Evolutionary conservation across 164 flowering plant genomes (phyloP).

Genomic region (Stephania cephalantha): DNA sequence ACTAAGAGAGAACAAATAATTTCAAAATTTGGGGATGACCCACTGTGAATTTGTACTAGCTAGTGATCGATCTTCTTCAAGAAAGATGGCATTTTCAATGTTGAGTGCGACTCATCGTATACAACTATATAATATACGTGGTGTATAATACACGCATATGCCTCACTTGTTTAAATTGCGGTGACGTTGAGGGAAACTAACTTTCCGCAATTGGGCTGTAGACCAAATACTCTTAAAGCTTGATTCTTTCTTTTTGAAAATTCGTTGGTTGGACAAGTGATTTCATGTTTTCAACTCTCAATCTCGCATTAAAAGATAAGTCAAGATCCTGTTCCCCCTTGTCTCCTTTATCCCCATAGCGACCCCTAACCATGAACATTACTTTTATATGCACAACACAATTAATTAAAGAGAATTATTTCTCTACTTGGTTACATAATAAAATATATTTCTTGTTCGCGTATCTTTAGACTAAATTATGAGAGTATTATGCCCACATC

Average conservation of each 20-base stretch:
- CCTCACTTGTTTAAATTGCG: background rate
- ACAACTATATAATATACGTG: too few species aligned
- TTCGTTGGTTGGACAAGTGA: background rate
- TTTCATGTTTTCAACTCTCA: background rate
- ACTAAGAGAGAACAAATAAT: background rate
- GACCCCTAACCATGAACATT: background rate
- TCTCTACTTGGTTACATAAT: too few species aligned
- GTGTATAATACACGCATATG: background rate
- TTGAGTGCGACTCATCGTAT: background rate
- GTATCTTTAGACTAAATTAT: too few species aligned
- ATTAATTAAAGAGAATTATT: too few species aligned
- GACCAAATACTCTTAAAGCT: background rate
- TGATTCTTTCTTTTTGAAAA: background rate
- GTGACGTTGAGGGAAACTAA: background rate
- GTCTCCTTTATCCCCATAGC: background rate
- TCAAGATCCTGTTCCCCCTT: background rate
- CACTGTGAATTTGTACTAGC: background rate
- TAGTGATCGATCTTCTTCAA: background rate
- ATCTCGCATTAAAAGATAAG: background rate
- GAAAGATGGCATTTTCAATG: conserved; percentile 2
- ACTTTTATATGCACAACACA: too few species aligned
- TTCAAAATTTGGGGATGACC: conserved; percentile 2
- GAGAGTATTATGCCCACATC: too few species aligned
- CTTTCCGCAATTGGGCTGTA: background rate
- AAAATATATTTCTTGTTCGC: too few species aligned